Base-by-base conservation (phyloP, 306 rosid species). In the Gleditsia sinensis region DNA sequence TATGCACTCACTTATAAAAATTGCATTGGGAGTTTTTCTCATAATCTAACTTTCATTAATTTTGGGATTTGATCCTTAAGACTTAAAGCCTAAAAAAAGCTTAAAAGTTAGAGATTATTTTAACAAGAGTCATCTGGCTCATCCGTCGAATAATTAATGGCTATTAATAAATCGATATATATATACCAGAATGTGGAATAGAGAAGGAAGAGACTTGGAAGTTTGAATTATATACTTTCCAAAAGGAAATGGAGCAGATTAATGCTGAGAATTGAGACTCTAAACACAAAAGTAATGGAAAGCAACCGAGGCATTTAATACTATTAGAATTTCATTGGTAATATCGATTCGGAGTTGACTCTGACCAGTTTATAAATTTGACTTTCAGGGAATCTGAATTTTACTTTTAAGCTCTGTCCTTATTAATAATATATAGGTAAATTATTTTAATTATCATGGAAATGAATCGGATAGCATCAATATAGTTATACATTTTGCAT, bases 261-360 rank as follows among this genome's bases (percentile, higher is more conserved):
- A 51, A 74, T 37, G 32, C 10, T 27, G 39, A 7, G 7, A 16
- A 48, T 48, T 24, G 54, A 49, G 27, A 53, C 5, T 65, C 33
- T 27, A 28, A 72, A 48, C 59, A 59, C 11, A 17, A 48, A 78
- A 75, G 58, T 46, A 51, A 30, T 27, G 62, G 27, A 75, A 4
- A 75, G 58, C 37, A 51, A 30, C 21, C 56, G 27, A 75, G 2
- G 57, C 25, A 45, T 51, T 51, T 32, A 49, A 32, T 20, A n/a
- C 9, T 43, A 34, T 25, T 9, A 72, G 23, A 43, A 40, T 45
- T 24, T 68, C 14, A 9, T 36, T 56, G 24, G 55, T 72, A 36
- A 13, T 42, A 81, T 79, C 58, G 61, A 85, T 85, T 79, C 83
- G 75, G 68, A 71, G 80, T 81, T 84, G 87, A 86, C 96, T 72